Evolutionary conservation across 495 filamentous ascomycete genomes (phyloP).

Genomic region (Cercophora newfieldiana): DNA sequence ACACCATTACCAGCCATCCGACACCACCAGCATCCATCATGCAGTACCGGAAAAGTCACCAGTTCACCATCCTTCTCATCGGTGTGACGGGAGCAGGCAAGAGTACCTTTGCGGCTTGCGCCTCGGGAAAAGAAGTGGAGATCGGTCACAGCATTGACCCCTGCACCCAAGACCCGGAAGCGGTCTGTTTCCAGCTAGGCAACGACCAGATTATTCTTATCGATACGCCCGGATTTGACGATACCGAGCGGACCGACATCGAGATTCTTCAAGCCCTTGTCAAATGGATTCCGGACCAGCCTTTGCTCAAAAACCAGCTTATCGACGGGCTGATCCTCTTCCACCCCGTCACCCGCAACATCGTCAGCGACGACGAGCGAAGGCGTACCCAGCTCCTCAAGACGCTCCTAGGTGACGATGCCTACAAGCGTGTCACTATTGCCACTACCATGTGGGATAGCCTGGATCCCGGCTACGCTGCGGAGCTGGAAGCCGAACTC

Average conservation of each 20-base stretch:
- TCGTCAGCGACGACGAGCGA: conserved; percentile 37
- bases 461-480: background rate
- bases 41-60: background rate
- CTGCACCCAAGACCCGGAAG: conserved; percentile 23
- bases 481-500: background rate
- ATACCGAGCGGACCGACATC: conserved; percentile 41
- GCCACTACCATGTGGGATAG: conserved; percentile 45
- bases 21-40: background rate
- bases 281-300: conserved; percentile 25
- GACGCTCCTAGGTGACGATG: conserved; percentile 42
- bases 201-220: conserved; percentile 37
- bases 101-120: conserved; percentile 22
- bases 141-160: conserved; percentile 24
- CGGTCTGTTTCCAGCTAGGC: conserved; percentile 19
- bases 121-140: conserved; percentile 17
- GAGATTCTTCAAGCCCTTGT: conserved; percentile 43
- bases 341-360: conserved; percentile 43
- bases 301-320: conserved; percentile 28
- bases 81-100: conserved; percentile 27
- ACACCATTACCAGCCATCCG: no score
- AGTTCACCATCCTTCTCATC: conserved; percentile 12
- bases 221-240: conserved; percentile 55
- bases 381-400: conserved; percentile 45
- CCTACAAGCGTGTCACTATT: conserved; percentile 40
- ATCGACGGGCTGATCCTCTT: conserved; percentile 44